These are phyloP conservation scores for Chloromonas sp. DNA, from an alignment of 163 green algal genomes.

Conservation along the genomic window DNA sequence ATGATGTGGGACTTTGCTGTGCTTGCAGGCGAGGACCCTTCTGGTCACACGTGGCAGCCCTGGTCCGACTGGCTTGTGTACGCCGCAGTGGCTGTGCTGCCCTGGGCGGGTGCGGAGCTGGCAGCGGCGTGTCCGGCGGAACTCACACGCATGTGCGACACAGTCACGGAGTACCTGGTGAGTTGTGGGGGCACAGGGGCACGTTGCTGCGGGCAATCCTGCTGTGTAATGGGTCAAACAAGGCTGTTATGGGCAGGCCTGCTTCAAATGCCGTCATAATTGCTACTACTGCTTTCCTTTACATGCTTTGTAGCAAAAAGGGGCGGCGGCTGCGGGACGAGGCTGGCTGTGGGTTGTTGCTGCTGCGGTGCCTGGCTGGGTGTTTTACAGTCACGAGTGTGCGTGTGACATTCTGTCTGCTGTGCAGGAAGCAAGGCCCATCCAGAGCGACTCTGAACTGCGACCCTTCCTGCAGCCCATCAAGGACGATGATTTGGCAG, in stretches of 20 bases:
- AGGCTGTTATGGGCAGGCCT: too few species aligned
- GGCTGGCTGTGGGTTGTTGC: too few species aligned
- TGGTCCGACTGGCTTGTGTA: slow-evolving; percentile 73
- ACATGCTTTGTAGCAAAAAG: too few species aligned
- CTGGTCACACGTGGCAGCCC: slow-evolving; percentile 61
- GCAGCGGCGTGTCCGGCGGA: slow-evolving; percentile 29
- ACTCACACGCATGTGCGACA: slow-evolving; percentile 25
- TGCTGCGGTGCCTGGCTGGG: too few species aligned
- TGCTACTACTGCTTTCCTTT: too few species aligned
- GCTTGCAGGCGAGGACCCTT: slow-evolving; percentile 12
- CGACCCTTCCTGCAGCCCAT: slow-evolving; percentile 37
- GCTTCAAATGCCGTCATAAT: too few species aligned
- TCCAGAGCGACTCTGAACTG: slow-evolving; percentile 13
- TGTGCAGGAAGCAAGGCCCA: background rate
- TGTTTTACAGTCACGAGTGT: too few species aligned
- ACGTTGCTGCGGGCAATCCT: background rate
- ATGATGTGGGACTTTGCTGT: too few species aligned
- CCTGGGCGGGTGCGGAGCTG: slow-evolving; percentile 65
- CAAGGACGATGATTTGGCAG: slow-evolving; percentile 42
- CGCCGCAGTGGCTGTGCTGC: slow-evolving; percentile 56
- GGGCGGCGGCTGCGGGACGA: too few species aligned
- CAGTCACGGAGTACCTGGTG: slow-evolving; percentile 54
- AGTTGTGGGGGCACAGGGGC: slow-evolving; percentile 32
- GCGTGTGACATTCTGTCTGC: too few species aligned
- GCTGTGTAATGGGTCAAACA: background rate